These are phyloP conservation scores for Nicotiana undulata DNA, from an alignment of 257 asterid genomes.

Conservation along the genomic window DNA sequence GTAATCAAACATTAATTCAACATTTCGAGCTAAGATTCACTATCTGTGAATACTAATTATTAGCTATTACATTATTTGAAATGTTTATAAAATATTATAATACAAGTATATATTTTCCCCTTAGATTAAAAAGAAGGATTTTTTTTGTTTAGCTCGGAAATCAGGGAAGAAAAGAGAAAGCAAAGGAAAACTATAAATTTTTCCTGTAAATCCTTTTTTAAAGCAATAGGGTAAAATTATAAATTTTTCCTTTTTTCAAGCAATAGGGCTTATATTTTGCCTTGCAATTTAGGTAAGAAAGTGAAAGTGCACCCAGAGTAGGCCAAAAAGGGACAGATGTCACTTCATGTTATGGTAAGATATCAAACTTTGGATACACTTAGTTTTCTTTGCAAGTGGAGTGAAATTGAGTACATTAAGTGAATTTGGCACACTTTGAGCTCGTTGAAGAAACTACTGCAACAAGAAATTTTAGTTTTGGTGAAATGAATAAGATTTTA, in stretches of 20 bases:
- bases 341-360: background rate
- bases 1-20: too few relatives aligned
- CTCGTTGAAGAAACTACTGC: background rate
- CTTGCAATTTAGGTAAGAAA: constrained; percentile 2
- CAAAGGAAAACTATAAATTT: background rate
- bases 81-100: too few relatives aligned
- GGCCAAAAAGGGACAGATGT: background rate
- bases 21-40: too few relatives aligned
- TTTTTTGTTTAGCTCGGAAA: background rate
- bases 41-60: too few relatives aligned
- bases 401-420: background rate
- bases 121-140: background rate
- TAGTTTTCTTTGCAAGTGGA: constrained; percentile 8
- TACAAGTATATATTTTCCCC: background rate
- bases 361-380: background rate
- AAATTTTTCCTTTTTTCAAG: background rate
- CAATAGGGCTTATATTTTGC: background rate
- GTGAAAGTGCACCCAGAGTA: background rate
- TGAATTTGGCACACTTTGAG: background rate
- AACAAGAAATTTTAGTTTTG: constrained; percentile 1
- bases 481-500: too few relatives aligned
- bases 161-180: background rate
- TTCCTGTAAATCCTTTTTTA: background rate
- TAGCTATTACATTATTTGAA: too few relatives aligned
- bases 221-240: background rate